Base-by-base conservation (phyloP, 805 yeast genomes). In the Candida easanensis region DNA sequence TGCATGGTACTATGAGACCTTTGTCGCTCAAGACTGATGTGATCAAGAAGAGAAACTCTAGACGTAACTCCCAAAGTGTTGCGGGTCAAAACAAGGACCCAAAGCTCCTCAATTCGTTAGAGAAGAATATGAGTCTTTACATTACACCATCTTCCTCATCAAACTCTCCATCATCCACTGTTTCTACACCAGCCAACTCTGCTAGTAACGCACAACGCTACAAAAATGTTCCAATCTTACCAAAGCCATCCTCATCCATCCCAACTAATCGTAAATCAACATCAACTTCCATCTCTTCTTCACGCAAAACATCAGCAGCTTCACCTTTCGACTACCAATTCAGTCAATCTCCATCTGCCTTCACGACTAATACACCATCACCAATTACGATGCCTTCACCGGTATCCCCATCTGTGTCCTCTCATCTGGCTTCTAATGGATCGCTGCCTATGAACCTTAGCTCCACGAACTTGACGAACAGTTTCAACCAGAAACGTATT, bases 1-100 rank as follows among this genome's bases (percentile, higher is more conserved):
- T 90, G 17, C 97, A 91, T 58, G 98, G 97, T 8, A 91, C 88
- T 4, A 93, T 86, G 46, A 70, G 98, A 44, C 98, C 98, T 1
- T 70, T 90, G 39, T 82, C 93, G 16, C 71, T 89, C 56, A 89
- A 90, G 60, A 88, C 97, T 0, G 97, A 90, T 61, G 90, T 88
- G 2, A 90, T 91, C 49, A 89, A 89, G 64, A 87, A 88, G 63
- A 74, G 97, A 50, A 63, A 62, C 38, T 58, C 64, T 15, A 60
- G 63, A 46, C 55, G 61, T 28, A 51, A 58, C 23, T 49, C 51
- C 14, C 52, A 50, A 33, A 48, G 44, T 30, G 40, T 38, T 19
- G 30, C 25, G 6, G 13, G 11, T 13, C 50, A 38, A 19, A 38
- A 18, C 5, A 49, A 45, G 27, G 51, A 46, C 23, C 18, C 41